These are phyloP conservation scores for Pyricularia sp. DNA, from an alignment of 2,329 filamentous ascomycete genomes.

Conservation along the genomic window DNA sequence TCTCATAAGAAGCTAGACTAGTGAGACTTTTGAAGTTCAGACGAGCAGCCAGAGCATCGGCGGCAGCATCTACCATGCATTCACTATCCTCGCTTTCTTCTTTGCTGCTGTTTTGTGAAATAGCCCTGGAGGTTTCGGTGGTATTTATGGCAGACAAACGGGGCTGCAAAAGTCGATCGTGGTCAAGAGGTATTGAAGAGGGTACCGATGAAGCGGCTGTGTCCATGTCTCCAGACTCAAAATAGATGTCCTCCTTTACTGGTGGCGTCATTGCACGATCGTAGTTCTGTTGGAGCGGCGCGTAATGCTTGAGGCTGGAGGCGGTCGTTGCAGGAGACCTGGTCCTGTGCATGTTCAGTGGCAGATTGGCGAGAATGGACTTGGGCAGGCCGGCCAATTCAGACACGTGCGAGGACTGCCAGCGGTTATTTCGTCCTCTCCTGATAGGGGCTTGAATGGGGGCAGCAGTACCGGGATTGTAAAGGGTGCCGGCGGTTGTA, in stretches of 20 bases:
- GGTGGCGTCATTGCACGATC: conserved; percentile 35
- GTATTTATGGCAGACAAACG: not conserved
- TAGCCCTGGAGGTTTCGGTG: not conserved
- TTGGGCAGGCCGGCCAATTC: not conserved
- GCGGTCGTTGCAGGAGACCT: conserved; percentile 11
- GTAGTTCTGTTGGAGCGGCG: conserved; percentile 40
- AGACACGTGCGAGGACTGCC: not conserved
- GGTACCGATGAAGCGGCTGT: not conserved
- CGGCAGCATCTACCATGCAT: conserved; percentile 15
- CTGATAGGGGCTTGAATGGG: not conserved
- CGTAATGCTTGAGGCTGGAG: conserved; percentile 25
- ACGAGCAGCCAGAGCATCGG: conserved; percentile 17
- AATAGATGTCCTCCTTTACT: conserved; percentile 3
- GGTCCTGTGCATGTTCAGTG: not conserved
- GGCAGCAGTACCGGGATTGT: not conserved
- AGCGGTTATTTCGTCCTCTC: not conserved
- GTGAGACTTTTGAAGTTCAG: conserved; percentile 34
- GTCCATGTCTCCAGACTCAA: not conserved
- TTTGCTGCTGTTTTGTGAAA: not conserved
- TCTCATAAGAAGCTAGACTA: conserved; percentile 42
- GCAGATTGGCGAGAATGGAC: not conserved
- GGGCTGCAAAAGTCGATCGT: not conserved
- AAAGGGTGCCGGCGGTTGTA: conserved; percentile 1
- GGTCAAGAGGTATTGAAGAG: not conserved
- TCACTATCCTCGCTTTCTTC: conserved; percentile 12